These are phyloP conservation scores for Chytriomyces hyalinus DNA, from an alignment of 192 early-diverging fungal species.

Conservation along the genomic window DNA sequence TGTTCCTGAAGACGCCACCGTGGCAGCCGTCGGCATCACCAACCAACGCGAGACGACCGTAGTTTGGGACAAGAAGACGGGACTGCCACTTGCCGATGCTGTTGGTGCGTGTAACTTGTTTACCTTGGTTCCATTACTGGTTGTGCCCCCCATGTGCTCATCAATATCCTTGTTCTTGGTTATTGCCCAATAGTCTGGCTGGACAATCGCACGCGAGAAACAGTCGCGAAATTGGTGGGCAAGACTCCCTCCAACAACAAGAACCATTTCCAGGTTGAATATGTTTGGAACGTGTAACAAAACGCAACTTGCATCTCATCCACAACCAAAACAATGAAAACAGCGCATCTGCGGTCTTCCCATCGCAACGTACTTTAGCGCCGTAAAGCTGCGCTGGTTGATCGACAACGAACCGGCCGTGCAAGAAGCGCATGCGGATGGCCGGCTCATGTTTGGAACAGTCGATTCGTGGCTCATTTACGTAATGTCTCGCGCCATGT, in stretches of 20 bases:
- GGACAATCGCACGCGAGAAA: slow-evolving; percentile 79
- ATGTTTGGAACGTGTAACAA: neutral
- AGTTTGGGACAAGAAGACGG: slow-evolving; percentile 85
- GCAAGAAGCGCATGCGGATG: slow-evolving; percentile 73
- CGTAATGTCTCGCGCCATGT: slow-evolving; percentile 48
- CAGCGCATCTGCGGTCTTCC: slow-evolving; percentile 79
- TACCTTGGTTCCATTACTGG: neutral
- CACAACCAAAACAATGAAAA: neutral
- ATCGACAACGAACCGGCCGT: slow-evolving; percentile 80
- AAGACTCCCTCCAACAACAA: slow-evolving; percentile 58
- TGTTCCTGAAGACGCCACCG: slow-evolving; percentile 51
- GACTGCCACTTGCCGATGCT: slow-evolving; percentile 39
- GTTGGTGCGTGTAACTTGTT: slow-evolving; percentile 8
- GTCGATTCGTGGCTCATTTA: slow-evolving; percentile 95
- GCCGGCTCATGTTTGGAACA: slow-evolving; percentile 81
- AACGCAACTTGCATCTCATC: neutral
- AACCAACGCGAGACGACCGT: slow-evolving; percentile 94
- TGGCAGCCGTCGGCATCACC: slow-evolving; percentile 84
- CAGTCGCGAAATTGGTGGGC: slow-evolving; percentile 67
- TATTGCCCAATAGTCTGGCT: slow-evolving; percentile 71
- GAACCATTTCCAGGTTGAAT: slow-evolving; percentile 47
- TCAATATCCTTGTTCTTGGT: neutral
- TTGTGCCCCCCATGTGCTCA: neutral
- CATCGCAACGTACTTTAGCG: slow-evolving; percentile 90
- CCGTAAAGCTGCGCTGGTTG: slow-evolving; percentile 91